Evolutionary conservation across 768 basidiomycete genomes (phyloP).

Genomic region (Pisolithus tinctorius): DNA sequence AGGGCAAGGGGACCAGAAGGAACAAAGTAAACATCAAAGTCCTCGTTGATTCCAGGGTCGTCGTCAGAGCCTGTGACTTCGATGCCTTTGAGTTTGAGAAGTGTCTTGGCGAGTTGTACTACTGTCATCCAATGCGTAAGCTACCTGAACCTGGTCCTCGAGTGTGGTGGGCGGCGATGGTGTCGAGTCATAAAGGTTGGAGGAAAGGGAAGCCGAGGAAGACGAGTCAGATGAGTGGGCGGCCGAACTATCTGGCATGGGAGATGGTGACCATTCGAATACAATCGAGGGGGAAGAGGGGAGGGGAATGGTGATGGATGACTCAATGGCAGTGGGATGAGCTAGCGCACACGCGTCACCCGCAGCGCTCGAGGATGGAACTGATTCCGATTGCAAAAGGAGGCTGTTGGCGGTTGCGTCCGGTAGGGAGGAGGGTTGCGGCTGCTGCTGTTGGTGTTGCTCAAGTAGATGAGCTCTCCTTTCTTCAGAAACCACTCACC

Average conservation of each 20-base stretch:
- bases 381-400: conserved; percentile 1
- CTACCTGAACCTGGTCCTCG: conserved; percentile 59
- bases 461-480: conserved; percentile 13
- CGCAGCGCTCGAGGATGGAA: background rate
- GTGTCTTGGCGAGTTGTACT: conserved; percentile 58
- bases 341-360: background rate
- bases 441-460: conserved; percentile 5
- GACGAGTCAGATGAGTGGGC: conserved; percentile 7
- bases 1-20: conserved; percentile 32
- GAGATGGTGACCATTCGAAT: background rate
- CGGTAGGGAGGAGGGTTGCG: background rate
- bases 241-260: conserved; percentile 11
- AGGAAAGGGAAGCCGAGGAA: conserved; percentile 22
- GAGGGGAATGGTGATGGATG: conserved; percentile 1
- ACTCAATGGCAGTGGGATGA: background rate
- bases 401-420: background rate
- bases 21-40: conserved; percentile 34
- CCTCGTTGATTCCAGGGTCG: conserved; percentile 57
- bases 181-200: conserved; percentile 41
- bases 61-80: conserved; percentile 50
- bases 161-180: conserved; percentile 39
- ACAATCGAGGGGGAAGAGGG: conserved; percentile 1
- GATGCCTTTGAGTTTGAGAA: conserved; percentile 55
- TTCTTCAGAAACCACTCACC: conserved; percentile 39
- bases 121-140: conserved; percentile 62